Base-by-base conservation (phyloP, 1,139 yeast genomes). In the Debaryomyces coudertii region DNA sequence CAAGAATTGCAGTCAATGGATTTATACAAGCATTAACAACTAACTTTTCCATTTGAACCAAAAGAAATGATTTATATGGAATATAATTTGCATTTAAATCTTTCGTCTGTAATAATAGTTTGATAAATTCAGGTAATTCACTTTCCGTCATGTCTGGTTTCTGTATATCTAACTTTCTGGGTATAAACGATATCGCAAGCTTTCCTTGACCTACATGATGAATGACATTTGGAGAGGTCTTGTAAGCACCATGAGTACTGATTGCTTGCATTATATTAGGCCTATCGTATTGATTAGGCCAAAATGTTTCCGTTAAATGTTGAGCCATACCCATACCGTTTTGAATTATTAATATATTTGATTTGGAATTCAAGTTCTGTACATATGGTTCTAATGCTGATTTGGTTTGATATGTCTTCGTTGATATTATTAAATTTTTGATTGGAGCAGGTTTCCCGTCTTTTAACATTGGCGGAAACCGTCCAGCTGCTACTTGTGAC, bases 161-260 rank as follows among this genome's bases (percentile, higher is more conserved):
- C 18, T 28, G 23, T 8, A 12, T n/a, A 2, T 37, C 40, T 12
- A 16, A 22, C 11, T 30, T 7, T 20, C 44, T 52, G 0, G 65
- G 65, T 8, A 53, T 48, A 18, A 50, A 46, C 1, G 66, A 43
- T 3, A 89, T 61, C 48, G 77, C 74, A 46, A 89, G 62, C 39
- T 73, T 73, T 0, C 92, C 95, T 25, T 63, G 62, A 0, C 92
- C 93, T 6, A 85, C 90, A 64, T 86, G 95, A 36, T 80, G 79
- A n/a, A 74, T 67, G 4, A 68, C 62, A 47, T 76, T 80, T 1
- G 77, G 73, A 4, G 70, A 60, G 0, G 65, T 54, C 46, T 72
- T 68, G 55, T 74, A 76, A 20, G 87, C 90, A 3, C 97, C 98
- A 64, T 92, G 97, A 2, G 90, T 79, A 33, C 85, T 84, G 12